Percentiles rank a stretch among this genome's conserved stretches.
phyloP scores from a whole-genome alignment of 2,329 filamentous ascomycete genomes.

The Cadophora malorum region DNA sequence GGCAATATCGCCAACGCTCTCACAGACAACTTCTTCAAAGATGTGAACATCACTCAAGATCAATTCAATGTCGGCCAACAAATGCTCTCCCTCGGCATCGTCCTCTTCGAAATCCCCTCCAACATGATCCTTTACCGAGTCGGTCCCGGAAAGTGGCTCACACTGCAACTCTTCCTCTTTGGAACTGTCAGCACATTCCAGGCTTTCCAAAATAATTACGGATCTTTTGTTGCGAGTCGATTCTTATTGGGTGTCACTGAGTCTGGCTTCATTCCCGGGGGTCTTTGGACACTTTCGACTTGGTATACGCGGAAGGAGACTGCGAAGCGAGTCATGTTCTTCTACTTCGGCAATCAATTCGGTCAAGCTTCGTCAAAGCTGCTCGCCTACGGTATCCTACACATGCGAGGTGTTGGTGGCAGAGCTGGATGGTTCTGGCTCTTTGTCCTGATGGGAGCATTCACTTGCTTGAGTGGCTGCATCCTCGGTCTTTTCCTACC shows the following conservation, averaged over 20 bases:
- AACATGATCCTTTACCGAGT: constrained; percentile 44
- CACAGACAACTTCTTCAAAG: constrained; percentile 43
- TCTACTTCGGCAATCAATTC: constrained; percentile 63
- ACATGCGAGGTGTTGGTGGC: constrained; percentile 28
- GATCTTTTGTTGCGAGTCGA: constrained; percentile 52
- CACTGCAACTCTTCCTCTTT: constrained; percentile 46
- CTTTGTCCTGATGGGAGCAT: constrained; percentile 42
- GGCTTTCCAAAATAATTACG: constrained; percentile 51
- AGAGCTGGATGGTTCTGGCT: constrained; percentile 35
- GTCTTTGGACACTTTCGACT: constrained; percentile 65
- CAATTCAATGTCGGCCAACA: constrained; percentile 45
- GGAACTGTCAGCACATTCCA: constrained; percentile 45
- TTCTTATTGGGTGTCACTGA: constrained; percentile 60
- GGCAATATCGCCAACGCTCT: constrained; percentile 46
- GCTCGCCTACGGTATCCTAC: constrained; percentile 53
- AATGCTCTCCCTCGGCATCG: constrained; percentile 44
- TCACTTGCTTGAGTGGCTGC: constrained; percentile 45
- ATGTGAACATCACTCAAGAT: constrained; percentile 42
- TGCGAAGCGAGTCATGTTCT: constrained; percentile 64
- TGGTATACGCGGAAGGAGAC: constrained; percentile 67
- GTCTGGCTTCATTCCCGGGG: constrained; percentile 59
- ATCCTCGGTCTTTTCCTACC: constrained; percentile 51
- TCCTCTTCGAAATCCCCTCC: constrained; percentile 45
- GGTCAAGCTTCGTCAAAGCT: constrained; percentile 67
- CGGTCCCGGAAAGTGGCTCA: constrained; percentile 44